Evolutionary conservation across 1,284 basidiomycete species (phyloP).

Genomic region (Ustilago crameri): DNA sequence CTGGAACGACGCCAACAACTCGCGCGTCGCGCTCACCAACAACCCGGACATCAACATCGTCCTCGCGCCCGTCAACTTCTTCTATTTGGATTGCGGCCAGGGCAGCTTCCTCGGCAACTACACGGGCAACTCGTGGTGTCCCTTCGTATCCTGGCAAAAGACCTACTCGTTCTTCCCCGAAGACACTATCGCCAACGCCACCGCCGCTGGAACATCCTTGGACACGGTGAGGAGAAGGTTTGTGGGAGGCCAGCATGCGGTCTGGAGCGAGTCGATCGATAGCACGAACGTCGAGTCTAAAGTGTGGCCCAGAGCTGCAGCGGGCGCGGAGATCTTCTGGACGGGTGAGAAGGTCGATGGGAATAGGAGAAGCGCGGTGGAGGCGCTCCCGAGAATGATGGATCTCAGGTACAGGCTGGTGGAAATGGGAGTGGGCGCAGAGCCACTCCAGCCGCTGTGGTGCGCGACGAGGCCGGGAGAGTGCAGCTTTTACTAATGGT

Average conservation of each 20-base stretch:
- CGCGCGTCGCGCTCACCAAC: constrained; percentile 74
- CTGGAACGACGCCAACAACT: constrained; percentile 78
- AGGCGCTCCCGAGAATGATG: constrained; percentile 80
- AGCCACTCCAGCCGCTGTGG: constrained; percentile 81
- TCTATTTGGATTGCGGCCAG: constrained; percentile 78
- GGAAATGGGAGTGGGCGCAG: constrained; percentile 76
- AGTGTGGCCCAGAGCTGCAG: constrained; percentile 81
- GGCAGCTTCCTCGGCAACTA: constrained; percentile 80
- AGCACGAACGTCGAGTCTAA: constrained; percentile 78
- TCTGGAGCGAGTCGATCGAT: constrained; percentile 83
- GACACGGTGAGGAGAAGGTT: constrained; percentile 70
- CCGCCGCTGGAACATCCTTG: constrained; percentile 1
- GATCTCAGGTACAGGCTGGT: constrained; percentile 76
- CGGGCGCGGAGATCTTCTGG: constrained; percentile 85
- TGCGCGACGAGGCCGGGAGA: constrained; percentile 71
- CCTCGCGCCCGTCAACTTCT: constrained; percentile 74
- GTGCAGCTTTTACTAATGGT: constrained; percentile 54
- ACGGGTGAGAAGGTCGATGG: constrained; percentile 71
- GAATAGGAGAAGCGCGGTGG: constrained; percentile 71
- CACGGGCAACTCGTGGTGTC: constrained; percentile 73
- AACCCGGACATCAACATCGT: constrained; percentile 76
- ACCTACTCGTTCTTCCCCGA: constrained; percentile 79
- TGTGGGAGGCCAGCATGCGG: constrained; percentile 77
- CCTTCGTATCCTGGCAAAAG: constrained; percentile 64
- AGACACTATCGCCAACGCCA: constrained; percentile 37